Base-by-base conservation (phyloP, 208 protist genomes). In the Acanthamoeba lenticulata region DNA sequence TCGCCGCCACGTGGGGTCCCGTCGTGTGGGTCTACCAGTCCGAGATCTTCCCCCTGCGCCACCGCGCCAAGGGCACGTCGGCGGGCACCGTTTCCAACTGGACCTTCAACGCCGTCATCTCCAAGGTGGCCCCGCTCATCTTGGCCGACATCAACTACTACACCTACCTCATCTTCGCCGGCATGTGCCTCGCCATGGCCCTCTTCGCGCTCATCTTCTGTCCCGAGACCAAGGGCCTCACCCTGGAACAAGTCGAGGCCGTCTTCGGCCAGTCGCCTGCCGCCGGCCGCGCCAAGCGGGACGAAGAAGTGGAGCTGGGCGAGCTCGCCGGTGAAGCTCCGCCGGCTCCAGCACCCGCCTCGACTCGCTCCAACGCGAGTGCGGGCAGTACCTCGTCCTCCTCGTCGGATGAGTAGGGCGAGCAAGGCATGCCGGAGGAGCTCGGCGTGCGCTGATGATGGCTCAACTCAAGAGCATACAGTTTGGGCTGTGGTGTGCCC, bases 11-110 rank as follows among this genome's bases (percentile, higher is more conserved):
- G 5, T 94, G 92, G 92, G 92, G 92, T 45, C 62, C 74, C 0
- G 92, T 77, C n/a, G 62, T 77, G 0, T 94, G 74, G 44, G 92
- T 94, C 36, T 94, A 94, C 29, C 92, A 67, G 90, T 94, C 92
- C 49, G 92, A 94, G 52, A 94, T 94, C 40, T 94, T 94, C 21
- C 60, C 62, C 6, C 62, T 94, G 15, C 57, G 92, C 67, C 45
- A 94, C 52, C 34, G 92, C 36, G 92, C 92, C 27, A 94, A 94
- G 52, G 92, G 92, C 67, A 74, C 38, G 6, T 57, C 83, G 38
- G 83, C 83, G 3, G 55, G 55, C 83, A 90, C 83, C 42, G 83
- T 90, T 2, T 90, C 83, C 0, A 90, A 90, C 42, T 90, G 83
- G 83, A 65, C 65, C 15, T 90, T 34, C n/a, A 90, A 90, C 42